Evolutionary conservation across 2,329 filamentous ascomycete species (phyloP).

Genomic region (Penicillium concentricum): DNA sequence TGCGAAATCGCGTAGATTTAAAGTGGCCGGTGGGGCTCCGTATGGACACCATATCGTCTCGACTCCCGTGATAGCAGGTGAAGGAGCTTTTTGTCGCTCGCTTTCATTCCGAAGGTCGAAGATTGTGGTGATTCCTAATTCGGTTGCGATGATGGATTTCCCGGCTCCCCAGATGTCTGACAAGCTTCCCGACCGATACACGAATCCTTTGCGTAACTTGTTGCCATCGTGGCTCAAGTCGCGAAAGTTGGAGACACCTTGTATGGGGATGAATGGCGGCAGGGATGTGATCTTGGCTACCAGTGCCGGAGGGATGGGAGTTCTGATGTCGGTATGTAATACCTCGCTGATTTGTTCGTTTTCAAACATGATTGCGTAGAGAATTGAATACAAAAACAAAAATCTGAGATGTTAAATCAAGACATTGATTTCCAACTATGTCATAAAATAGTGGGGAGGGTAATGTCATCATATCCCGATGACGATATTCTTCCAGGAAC

Average conservation of each 20-base stretch:
- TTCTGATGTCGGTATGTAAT: conserved; percentile 25
- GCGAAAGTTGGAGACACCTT: conserved; percentile 30
- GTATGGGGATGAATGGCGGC: conserved; percentile 27
- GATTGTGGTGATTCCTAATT: conserved; percentile 61
- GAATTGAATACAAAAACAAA: neutral
- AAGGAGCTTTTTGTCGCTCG: conserved; percentile 43
- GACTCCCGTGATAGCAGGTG: conserved; percentile 54
- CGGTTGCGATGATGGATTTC: conserved; percentile 48
- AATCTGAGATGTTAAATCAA: neutral
- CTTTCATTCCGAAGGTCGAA: conserved; percentile 66
- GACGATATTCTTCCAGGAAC: neutral
- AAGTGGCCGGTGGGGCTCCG: conserved; percentile 51
- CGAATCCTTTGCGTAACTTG: conserved; percentile 50
- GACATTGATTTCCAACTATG: neutral
- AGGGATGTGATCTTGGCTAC: conserved; percentile 25
- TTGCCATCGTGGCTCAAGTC: conserved; percentile 24
- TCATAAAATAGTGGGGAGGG: conserved; percentile 2
- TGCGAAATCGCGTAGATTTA: conserved; percentile 32
- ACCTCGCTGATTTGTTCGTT: conserved; percentile 19
- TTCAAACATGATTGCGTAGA: conserved; percentile 16
- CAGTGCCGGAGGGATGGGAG: conserved; percentile 20
- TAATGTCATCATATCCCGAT: conserved; percentile 5
- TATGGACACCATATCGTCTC: conserved; percentile 51
- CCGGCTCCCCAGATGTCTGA: conserved; percentile 57
- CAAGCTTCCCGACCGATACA: conserved; percentile 70